These are phyloP conservation scores for Leishmania gerbilli DNA, from an alignment of 208 protist species.

Conservation along the genomic window DNA sequence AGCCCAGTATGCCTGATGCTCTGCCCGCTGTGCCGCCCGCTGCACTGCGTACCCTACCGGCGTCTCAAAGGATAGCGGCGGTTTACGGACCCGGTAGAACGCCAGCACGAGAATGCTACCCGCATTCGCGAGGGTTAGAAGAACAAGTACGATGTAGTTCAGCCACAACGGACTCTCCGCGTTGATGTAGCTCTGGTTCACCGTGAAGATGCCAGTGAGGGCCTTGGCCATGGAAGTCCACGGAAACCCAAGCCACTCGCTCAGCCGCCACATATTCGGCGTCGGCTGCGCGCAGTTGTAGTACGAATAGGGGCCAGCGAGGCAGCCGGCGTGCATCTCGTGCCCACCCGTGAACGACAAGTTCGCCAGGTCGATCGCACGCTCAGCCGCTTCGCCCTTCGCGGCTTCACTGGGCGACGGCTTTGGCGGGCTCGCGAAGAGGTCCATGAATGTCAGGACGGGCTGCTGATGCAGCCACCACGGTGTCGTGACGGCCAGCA, in stretches of 20 bases:
- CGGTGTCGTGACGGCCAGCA: slow-evolving; percentile 27
- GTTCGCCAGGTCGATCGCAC: background rate
- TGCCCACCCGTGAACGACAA: slow-evolving; percentile 34
- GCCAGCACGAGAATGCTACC: slow-evolving; percentile 29
- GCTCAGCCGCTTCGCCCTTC: background rate
- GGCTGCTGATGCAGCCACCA: slow-evolving; percentile 36
- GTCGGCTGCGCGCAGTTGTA: slow-evolving; percentile 31
- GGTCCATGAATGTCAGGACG: slow-evolving; percentile 35
- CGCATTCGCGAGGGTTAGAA: slow-evolving; percentile 21
- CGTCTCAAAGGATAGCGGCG: slow-evolving; percentile 39
- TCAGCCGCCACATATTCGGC: slow-evolving; percentile 37
- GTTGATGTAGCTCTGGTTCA: slow-evolving; percentile 9
- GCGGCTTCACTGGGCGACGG: background rate
- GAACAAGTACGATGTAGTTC: slow-evolving; percentile 30
- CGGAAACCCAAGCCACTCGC: slow-evolving; percentile 45
- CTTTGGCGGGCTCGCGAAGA: slow-evolving; percentile 26
- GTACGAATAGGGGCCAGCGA: slow-evolving; percentile 2
- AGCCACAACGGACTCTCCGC: slow-evolving; percentile 38
- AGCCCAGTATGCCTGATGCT: background rate
- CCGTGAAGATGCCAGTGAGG: slow-evolving; percentile 22
- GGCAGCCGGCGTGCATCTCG: slow-evolving; percentile 32
- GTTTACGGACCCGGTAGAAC: slow-evolving; percentile 42
- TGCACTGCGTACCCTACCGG: slow-evolving; percentile 26
- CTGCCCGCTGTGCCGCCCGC: slow-evolving; percentile 11
- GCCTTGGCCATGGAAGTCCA: slow-evolving; percentile 28